Evolutionary conservation across 2,329 filamentous ascomycete species (phyloP).

Genomic region (Alternaria panax): DNA sequence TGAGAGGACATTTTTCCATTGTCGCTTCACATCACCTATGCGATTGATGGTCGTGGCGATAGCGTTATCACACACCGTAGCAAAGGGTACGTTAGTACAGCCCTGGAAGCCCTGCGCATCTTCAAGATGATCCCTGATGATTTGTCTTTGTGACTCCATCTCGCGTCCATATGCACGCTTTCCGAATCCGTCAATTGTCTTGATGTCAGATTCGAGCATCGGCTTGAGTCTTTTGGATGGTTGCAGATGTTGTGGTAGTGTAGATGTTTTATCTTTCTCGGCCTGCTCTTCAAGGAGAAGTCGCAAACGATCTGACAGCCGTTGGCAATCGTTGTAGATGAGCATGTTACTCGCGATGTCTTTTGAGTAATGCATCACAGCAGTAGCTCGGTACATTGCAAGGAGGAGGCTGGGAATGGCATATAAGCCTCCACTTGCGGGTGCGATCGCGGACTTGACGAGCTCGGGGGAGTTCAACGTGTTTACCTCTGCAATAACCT

Average conservation of each 20-base stretch:
- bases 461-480: constrained; percentile 62
- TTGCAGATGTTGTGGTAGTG: constrained; percentile 38
- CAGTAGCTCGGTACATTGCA: constrained; percentile 80
- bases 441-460: constrained; percentile 64
- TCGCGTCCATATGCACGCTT: constrained; percentile 68
- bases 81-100: constrained; percentile 66
- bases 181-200: constrained; percentile 65
- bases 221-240: constrained; percentile 53
- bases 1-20: constrained; percentile 66
- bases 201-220: constrained; percentile 62
- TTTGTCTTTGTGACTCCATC: constrained; percentile 70
- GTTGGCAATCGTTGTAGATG: constrained; percentile 69
- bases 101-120: constrained; percentile 68
- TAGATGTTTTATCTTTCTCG: constrained; percentile 40
- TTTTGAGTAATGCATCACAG: constrained; percentile 74
- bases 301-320: constrained; percentile 63
- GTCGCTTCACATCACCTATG: constrained; percentile 62
- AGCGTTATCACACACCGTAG: constrained; percentile 66
- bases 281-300: constrained; percentile 57
- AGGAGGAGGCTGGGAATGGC: constrained; percentile 74
- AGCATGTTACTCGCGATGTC: constrained; percentile 67
- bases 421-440: constrained; percentile 74
- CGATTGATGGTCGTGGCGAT: constrained; percentile 65
- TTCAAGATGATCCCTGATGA: constrained; percentile 68
- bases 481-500: constrained; percentile 55